Percentiles rank a stretch among this genome's conserved stretches.
phyloP scores from a whole-genome alignment of 2,329 filamentous ascomycete genomes.

The Phoma sp. region DNA sequence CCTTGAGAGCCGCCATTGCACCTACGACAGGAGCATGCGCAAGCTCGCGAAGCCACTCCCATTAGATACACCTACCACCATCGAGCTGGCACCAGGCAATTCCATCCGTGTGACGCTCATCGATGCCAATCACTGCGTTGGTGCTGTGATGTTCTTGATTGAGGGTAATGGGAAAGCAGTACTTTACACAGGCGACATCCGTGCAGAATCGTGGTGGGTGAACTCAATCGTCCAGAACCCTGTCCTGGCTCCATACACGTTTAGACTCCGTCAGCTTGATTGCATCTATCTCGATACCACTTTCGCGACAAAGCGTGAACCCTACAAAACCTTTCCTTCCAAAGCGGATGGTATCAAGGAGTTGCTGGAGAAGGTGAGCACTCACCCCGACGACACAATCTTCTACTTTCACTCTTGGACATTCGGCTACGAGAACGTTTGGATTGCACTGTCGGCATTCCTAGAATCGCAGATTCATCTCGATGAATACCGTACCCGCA shows the following conservation, averaged over 20 bases:
- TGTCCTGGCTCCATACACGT: slow-evolving; percentile 73
- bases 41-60: slow-evolving; percentile 80
- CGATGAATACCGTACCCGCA: slow-evolving; percentile 75
- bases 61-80: slow-evolving; percentile 75
- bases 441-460: slow-evolving; percentile 77
- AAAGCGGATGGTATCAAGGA: slow-evolving; percentile 79
- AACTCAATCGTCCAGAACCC: slow-evolving; percentile 74
- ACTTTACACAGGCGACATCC: slow-evolving; percentile 87
- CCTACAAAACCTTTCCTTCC: slow-evolving; percentile 60
- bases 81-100: slow-evolving; percentile 74
- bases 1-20: slow-evolving; percentile 73
- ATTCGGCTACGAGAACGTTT: slow-evolving; percentile 91
- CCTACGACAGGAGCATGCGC: slow-evolving; percentile 73
- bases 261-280: slow-evolving; percentile 61
- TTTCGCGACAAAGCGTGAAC: slow-evolving; percentile 62
- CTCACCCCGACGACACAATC: slow-evolving; percentile 73
- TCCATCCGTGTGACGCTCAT: slow-evolving; percentile 82
- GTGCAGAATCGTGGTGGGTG: slow-evolving; percentile 87
- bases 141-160: slow-evolving; percentile 91
- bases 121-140: slow-evolving; percentile 90
- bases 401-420: slow-evolving; percentile 93
- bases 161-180: slow-evolving; percentile 75
- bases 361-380: slow-evolving; percentile 69
- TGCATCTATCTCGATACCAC: slow-evolving; percentile 91
- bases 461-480: slow-evolving; percentile 78